These are phyloP conservation scores for Oxytropis ochrocephala DNA, from an alignment of 306 rosid genomes.

Conservation along the genomic window DNA sequence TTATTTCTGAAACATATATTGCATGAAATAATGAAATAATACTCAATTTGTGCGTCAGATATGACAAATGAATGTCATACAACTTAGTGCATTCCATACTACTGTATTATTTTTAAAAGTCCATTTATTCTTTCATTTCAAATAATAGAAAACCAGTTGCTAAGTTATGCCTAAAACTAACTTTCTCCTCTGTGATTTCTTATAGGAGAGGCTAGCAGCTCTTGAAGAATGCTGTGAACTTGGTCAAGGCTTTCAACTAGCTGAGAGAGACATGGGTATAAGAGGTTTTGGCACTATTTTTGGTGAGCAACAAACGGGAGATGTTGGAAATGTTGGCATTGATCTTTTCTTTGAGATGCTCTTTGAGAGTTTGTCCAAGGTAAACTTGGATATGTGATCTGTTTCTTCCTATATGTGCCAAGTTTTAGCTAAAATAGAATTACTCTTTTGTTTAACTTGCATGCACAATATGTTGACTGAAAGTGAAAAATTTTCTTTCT, in stretches of 20 bases:
- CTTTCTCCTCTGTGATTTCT: slow-evolving; percentile 30
- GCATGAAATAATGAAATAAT: slow-evolving; percentile 7
- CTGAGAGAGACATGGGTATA: slow-evolving; percentile 96
- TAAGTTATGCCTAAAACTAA: slow-evolving; percentile 18
- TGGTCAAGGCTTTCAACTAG: slow-evolving; percentile 97
- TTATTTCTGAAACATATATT: slow-evolving; percentile 7
- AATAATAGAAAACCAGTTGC: slow-evolving; percentile 11
- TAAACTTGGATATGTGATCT: slow-evolving; percentile 16
- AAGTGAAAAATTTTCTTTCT: neutral
- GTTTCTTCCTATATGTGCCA: neutral
- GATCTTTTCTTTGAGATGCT: slow-evolving; percentile 99
- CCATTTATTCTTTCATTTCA: neutral
- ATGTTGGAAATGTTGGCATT: slow-evolving; percentile 93
- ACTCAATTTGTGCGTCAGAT: neutral
- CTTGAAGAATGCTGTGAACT: slow-evolving; percentile 92
- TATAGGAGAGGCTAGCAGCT: slow-evolving; percentile 86
- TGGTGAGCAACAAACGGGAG: slow-evolving; percentile 95
- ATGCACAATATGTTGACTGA: slow-evolving; percentile 4
- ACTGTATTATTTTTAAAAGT: neutral
- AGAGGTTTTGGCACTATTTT: slow-evolving; percentile 96
- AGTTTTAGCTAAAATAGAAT: slow-evolving; percentile 8
- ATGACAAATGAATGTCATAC: neutral
- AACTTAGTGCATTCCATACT: neutral
- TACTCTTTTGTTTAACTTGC: slow-evolving; percentile 20
- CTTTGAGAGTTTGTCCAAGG: slow-evolving; percentile 97